phyloP scores from a whole-genome alignment of 495 filamentous ascomycete genomes.

The Podospora pseudopauciseta region DNA sequence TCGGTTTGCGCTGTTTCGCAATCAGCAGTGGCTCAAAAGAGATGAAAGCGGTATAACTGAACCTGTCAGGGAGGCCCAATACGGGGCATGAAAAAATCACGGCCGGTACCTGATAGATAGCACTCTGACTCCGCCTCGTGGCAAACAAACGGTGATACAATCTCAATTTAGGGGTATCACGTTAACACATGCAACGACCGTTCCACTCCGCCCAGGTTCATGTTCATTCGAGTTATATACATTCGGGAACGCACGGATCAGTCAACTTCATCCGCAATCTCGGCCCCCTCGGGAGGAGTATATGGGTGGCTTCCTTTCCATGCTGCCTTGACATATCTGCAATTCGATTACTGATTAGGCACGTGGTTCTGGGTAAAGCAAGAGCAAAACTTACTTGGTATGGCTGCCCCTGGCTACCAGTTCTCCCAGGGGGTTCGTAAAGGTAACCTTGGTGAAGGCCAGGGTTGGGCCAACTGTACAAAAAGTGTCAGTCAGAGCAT shows the following conservation, averaged over 20 bases:
- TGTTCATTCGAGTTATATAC: not conserved
- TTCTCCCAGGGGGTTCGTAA: slow-evolving; percentile 71
- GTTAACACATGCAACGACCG: not conserved
- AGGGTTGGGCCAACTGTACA: slow-evolving; percentile 84
- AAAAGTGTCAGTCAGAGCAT: slow-evolving; percentile 3
- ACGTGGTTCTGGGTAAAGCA: not conserved
- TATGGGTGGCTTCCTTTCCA: slow-evolving; percentile 17
- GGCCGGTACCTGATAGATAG: not conserved
- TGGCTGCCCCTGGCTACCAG: slow-evolving; percentile 87
- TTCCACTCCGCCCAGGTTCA: not conserved
- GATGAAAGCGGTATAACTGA: too few relatives aligned
- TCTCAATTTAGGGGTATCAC: not conserved
- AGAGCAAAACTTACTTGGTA: slow-evolving; percentile 68
- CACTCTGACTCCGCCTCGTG: not conserved
- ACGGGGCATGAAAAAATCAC: not conserved
- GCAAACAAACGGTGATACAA: not conserved
- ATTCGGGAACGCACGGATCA: not conserved
- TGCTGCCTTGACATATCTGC: slow-evolving; percentile 23
- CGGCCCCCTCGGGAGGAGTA: slow-evolving; percentile 18
- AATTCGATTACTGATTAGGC: not conserved
- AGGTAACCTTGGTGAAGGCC: slow-evolving; percentile 80
- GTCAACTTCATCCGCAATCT: slow-evolving; percentile 14
- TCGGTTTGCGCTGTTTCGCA: not conserved
- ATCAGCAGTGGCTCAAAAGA: too few relatives aligned
- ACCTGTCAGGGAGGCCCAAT: too few relatives aligned